Evolutionary conservation across 2,329 filamentous ascomycete species (phyloP).

Genomic region (Grosmannia clavigera): DNA sequence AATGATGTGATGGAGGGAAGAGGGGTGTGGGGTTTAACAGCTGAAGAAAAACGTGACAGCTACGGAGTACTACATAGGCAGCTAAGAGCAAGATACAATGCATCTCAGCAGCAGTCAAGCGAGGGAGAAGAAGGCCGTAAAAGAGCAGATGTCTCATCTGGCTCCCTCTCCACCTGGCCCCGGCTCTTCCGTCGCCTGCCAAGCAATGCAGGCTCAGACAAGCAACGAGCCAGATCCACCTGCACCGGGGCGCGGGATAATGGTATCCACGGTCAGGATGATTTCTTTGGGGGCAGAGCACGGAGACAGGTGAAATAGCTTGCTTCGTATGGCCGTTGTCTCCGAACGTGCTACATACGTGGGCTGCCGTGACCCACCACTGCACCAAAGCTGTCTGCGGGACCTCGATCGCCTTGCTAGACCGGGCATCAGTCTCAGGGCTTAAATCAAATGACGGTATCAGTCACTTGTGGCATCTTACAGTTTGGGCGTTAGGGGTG

Average conservation of each 20-base stretch:
- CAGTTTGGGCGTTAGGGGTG: not conserved
- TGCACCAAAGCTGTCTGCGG: not conserved
- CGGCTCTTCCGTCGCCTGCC: not conserved
- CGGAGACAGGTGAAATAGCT: not conserved
- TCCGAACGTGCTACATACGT: not conserved
- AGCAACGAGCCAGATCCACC: not conserved
- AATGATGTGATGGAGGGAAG: conserved; percentile 5
- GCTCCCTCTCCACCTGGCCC: not conserved
- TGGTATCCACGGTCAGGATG: not conserved
- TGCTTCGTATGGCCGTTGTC: not conserved
- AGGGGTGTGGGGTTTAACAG: conserved; percentile 1
- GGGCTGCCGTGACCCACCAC: not conserved
- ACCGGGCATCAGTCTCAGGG: not conserved
- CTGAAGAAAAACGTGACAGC: conserved; percentile 2
- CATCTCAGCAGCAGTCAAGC: not conserved
- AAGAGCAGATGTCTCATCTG: not conserved
- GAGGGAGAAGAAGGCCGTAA: not conserved
- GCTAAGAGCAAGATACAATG: not conserved
- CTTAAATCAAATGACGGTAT: not conserved
- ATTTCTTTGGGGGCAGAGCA: not conserved
- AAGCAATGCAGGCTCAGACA: not conserved
- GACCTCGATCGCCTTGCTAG: not conserved
- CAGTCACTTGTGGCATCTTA: not conserved
- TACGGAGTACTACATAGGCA: not conserved
- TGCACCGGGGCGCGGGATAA: not conserved